Evolutionary conservation across 2,329 filamentous ascomycete genomes (phyloP).

Genomic region (Fusarium sp.): DNA sequence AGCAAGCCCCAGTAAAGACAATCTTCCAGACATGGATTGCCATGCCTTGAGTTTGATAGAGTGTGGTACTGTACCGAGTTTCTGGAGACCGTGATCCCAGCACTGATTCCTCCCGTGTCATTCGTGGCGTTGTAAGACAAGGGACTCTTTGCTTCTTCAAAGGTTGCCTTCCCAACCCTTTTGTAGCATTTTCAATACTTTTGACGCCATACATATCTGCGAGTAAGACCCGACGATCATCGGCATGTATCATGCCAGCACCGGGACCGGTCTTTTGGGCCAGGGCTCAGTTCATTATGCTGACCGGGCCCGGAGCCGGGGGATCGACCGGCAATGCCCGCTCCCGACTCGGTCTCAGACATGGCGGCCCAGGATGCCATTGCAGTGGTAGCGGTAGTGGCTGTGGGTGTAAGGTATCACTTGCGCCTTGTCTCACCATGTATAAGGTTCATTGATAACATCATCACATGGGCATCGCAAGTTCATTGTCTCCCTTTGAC

Average conservation of each 20-base stretch:
- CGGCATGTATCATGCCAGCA: background rate
- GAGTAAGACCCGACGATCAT: slow-evolving; percentile 14
- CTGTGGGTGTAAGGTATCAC: background rate
- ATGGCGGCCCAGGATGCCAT: background rate
- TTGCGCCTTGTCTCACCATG: background rate
- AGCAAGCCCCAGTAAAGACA: background rate
- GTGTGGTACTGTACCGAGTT: slow-evolving; percentile 25
- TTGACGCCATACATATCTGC: slow-evolving; percentile 3
- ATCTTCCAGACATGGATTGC: slow-evolving; percentile 18
- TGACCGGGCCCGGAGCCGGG: slow-evolving; percentile 3
- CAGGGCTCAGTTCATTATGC: background rate
- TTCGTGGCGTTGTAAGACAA: slow-evolving; percentile 32
- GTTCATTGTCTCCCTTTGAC: background rate
- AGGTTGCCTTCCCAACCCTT: slow-evolving; percentile 10
- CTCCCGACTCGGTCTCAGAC: slow-evolving; percentile 20
- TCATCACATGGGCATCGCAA: background rate
- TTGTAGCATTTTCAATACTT: background rate
- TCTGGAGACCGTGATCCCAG: slow-evolving; percentile 27
- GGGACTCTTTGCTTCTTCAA: slow-evolving; percentile 7
- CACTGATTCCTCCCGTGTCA: slow-evolving; percentile 4
- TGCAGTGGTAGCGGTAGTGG: background rate
- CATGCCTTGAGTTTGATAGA: slow-evolving; percentile 9
- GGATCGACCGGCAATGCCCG: slow-evolving; percentile 32
- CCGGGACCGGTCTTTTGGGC: background rate
- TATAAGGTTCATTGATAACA: background rate